Percentiles rank a stretch among this genome's conserved stretches.
These are phyloP conservation scores for Silene latifolia DNA, from an alignment of 148 eudicot genomes.

Conservation along the genomic window DNA sequence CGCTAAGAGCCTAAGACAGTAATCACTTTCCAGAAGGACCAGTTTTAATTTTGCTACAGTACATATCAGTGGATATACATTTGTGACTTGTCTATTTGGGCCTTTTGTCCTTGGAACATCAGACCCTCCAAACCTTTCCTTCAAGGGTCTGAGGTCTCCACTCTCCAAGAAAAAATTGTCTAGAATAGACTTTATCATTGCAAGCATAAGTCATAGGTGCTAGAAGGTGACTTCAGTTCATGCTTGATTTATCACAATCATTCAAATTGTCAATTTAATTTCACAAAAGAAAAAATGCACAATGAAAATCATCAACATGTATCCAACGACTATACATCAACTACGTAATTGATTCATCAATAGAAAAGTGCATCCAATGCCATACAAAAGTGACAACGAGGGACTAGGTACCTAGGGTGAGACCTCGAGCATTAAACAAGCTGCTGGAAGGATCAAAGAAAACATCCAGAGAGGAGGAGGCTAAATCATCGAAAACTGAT, in stretches of 20 bases:
- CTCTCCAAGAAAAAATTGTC: background rate
- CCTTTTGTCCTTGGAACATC: background rate
- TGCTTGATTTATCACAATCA: background rate
- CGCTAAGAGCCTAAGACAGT: background rate
- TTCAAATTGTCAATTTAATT: background rate
- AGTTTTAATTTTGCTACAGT: background rate
- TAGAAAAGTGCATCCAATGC: background rate
- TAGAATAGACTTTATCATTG: background rate
- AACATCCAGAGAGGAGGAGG: slow-evolving; percentile 95
- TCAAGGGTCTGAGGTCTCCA: background rate
- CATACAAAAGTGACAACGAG: background rate
- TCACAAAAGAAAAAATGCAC: background rate
- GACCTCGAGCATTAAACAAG: slow-evolving; percentile 74
- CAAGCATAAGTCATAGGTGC: background rate
- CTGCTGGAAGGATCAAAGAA: slow-evolving; percentile 95
- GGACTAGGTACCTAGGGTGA: slow-evolving; percentile 63
- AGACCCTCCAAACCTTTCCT: slow-evolving; percentile 1
- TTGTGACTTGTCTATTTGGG: background rate
- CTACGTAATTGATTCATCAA: background rate
- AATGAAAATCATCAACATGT: background rate
- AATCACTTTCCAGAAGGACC: background rate
- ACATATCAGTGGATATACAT: background rate
- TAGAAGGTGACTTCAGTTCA: background rate
- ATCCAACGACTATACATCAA: background rate
- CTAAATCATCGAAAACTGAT: slow-evolving; percentile 90